phyloP scores from a whole-genome alignment of 2,329 filamentous ascomycete genomes.

The Ophiostoma piceae region DNA sequence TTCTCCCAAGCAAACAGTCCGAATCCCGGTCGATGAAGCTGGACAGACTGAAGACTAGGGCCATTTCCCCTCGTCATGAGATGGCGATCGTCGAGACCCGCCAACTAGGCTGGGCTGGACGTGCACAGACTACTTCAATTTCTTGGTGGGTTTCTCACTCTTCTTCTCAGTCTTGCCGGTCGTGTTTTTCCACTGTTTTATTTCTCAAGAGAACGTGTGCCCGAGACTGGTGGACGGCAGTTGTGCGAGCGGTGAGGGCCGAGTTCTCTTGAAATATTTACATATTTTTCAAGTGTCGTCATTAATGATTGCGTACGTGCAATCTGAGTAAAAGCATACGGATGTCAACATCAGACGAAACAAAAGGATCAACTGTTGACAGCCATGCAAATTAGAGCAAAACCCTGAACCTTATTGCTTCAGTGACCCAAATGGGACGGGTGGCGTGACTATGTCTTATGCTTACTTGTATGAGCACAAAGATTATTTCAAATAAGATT shows the following conservation, averaged over 20 bases:
- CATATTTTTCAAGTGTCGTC: background rate
- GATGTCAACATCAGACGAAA: background rate
- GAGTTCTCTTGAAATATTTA: background rate
- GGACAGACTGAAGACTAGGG: background rate
- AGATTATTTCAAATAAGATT: background rate
- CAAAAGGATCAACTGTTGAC: background rate
- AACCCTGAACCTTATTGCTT: background rate
- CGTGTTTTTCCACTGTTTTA: background rate
- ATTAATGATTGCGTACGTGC: background rate
- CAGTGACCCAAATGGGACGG: background rate
- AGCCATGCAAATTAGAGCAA: background rate
- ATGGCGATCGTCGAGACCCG: conserved; percentile 12
- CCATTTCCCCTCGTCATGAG: conserved; percentile 3
- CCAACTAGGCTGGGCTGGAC: background rate
- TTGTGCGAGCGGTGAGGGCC: background rate
- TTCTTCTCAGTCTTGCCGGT: background rate
- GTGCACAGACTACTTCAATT: background rate
- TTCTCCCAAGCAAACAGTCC: background rate
- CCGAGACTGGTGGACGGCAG: background rate
- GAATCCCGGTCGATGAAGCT: background rate
- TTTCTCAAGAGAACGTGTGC: background rate
- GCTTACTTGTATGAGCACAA: background rate
- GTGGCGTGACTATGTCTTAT: background rate
- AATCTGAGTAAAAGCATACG: background rate
- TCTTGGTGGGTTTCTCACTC: background rate